Base-by-base conservation (phyloP, 768 basidiomycete species). In the Lactarius quietus region DNA sequence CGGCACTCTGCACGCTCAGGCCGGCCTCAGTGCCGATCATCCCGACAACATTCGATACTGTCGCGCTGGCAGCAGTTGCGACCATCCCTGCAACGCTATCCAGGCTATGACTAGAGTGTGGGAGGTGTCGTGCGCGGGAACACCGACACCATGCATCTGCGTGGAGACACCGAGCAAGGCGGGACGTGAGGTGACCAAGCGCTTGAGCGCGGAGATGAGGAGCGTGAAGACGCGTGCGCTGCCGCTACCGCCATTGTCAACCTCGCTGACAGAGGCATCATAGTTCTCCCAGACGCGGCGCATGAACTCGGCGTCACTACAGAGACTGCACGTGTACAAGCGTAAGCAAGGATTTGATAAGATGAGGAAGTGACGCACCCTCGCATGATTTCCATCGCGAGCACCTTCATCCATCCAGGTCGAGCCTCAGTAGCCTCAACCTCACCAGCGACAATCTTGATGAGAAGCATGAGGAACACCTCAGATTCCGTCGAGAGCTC, bases 181-280 rank as follows among this genome's bases (percentile, higher is more conserved):
- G 0, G 96, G 96, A 66, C 89, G 95, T 75, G 97, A 94, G 0
- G 93, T 94, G 10, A 95, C 83, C 6, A 98, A 79, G 23, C 94
- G 84, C 70, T 93, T 93, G 61, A 99, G 79, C 0, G 92, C 86
- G 0, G 91, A 86, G 45, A 98, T 83, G 52, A 98, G 81, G 17
- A 86, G 84, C 10, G 80, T 84, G 72, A 95, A 90, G 12, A 93
- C 83, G 60, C 89, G 88, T 20, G 89, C 86, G 41, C 84, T 84
- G 0, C 80, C 74, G 1, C 20, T 88, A 15, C 88, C 84, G 36
- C 82, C 79, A 54, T 88, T 80, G 62, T 87, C 84, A 64, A 80
- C 81, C 80, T 3, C 95, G 4, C 26, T 14, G 23, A 17, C 48
- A 20, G 33, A 28, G 10, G 57, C 57, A 26, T 69, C 67, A 59